Base-by-base conservation (phyloP, 169 alveolate genomes). In the Cryptosporidium tyzzeri region DNA sequence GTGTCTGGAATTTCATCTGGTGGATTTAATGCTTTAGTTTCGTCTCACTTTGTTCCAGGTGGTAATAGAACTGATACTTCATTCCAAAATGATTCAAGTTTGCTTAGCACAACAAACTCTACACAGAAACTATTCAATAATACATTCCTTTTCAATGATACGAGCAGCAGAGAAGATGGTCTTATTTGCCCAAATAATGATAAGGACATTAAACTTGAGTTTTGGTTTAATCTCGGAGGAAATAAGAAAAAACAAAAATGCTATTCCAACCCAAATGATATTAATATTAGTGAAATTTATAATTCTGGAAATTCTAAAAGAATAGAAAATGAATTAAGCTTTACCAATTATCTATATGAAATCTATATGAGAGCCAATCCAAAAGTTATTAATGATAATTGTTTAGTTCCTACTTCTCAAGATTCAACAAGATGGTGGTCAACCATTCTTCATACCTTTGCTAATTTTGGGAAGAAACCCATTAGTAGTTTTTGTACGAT, bases 1-100 rank as follows among this genome's bases (percentile, higher is more conserved):
- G 89, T 80, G 3, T 75, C 89, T 14, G 89, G 89, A 62, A 80
- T 80, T 26, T 80, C 89, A 3, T 80, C 89, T 33, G 89, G 89
- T 6, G 89, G 70, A 2, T 80, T 80, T 18, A 80, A 80, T 80
- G 89, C 89, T 18, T 23, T 80, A 12, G 10, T 65, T 2, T 80
- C 89, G 18, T 62, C 75, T 10, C 68, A 62, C 35, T 80, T 80
- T 41, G 23, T 44, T 26, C 89, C 89, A 1, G 89, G 89, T 37
- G 89, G 89, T 61, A n/a, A 8, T 8, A 2, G 73, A 16, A 31
- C n/a, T 7, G 31, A 71, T 12, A 48, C 45, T 31, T 31, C 33
- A 16, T 53, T 21, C 3, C 10, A 37, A n/a, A 10, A 9, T 16
- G 39, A 35, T 7, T 9, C 31, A 14, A 29, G 51, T 2, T 48